Evolutionary conservation across 2,329 filamentous ascomycete genomes (phyloP).

Genomic region (Paracorniculantispora psalliotae): DNA sequence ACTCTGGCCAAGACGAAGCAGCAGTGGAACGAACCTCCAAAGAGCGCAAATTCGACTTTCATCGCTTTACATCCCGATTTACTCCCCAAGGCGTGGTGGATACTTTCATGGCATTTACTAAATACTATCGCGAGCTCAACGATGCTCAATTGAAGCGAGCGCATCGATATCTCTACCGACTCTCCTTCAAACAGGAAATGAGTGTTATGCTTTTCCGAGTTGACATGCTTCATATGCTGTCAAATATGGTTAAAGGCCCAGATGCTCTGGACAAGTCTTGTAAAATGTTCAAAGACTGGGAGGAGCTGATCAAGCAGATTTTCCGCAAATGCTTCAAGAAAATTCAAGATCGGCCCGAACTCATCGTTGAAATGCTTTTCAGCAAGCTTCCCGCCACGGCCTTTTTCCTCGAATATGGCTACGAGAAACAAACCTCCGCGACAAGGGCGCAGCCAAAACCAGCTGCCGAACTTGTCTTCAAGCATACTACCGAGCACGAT

Average conservation of each 20-base stretch:
- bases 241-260: conserved; percentile 88
- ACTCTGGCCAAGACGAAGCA: conserved; percentile 65
- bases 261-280: conserved; percentile 64
- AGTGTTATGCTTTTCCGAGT: conserved; percentile 83
- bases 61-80: conserved; percentile 74
- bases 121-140: conserved; percentile 75
- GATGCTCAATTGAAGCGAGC: conserved; percentile 80
- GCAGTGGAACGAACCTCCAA: conserved; percentile 65
- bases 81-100: conserved; percentile 80
- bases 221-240: conserved; percentile 83
- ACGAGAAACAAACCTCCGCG: conserved; percentile 73
- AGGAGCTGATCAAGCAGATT: conserved; percentile 80
- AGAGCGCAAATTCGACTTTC: conserved; percentile 93
- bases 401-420: conserved; percentile 85
- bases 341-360: conserved; percentile 75
- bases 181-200: conserved; percentile 93
- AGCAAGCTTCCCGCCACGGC: conserved; percentile 81
- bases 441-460: conserved; percentile 58
- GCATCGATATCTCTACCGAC: conserved; percentile 89
- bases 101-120: conserved; percentile 77
- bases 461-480: conserved; percentile 79
- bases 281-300: conserved; percentile 79
- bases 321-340: conserved; percentile 78
- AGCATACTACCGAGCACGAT: conserved; percentile 60
- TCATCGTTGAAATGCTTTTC: conserved; percentile 89